Base-by-base conservation (phyloP, 129 eudicot genomes). In the Artemisia argyi region DNA sequence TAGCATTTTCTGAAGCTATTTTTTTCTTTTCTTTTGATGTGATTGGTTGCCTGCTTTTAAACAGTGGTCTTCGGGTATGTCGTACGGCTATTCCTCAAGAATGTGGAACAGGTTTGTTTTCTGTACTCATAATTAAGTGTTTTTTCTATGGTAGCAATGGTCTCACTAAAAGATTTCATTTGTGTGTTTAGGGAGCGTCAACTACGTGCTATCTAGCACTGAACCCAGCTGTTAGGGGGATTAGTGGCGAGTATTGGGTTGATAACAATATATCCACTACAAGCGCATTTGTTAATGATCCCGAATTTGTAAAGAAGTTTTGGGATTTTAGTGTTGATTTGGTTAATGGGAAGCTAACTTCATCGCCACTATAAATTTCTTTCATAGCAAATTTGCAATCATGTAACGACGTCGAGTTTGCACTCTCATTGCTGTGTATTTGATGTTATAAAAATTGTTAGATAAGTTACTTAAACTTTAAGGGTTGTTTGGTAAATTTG, bases 161-260 rank as follows among this genome's bases (percentile, higher is more conserved):
- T 53, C 72, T 65, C 26, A 2, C 10, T 74, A 56, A 57, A 73
- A 17, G 17, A 3, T 47, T 74, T 44, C 14, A 18, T 22, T 16
- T 0, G 22, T 75, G 60, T 66, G 26, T 63, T 22, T 42, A 78
- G 91, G 97, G 97, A 68, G 97, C 97, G 7, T 86, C 97, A 17
- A 88, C 97, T 2, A 83, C 89, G 7, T 88, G 97, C 73, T 91
- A 91, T 64, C 71, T 88, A 63, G 97, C 97, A 39, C 56, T 91
- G 82, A 78, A 91, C 72, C 95, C 95, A 1, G 80, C 80, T 32
- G 88, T 74, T 10, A 57, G 4, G 15, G 62, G 62, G 20, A 84
- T 85, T 5, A 85, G 76, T 14, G 97, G 97, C 11, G 83, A 91
- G 82, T 91, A 91, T 69, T 91, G 87, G 79, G 73, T 78, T 3